Base-by-base conservation (phyloP, 2,329 filamentous ascomycete species). In the Erysiphe pulchra region DNA sequence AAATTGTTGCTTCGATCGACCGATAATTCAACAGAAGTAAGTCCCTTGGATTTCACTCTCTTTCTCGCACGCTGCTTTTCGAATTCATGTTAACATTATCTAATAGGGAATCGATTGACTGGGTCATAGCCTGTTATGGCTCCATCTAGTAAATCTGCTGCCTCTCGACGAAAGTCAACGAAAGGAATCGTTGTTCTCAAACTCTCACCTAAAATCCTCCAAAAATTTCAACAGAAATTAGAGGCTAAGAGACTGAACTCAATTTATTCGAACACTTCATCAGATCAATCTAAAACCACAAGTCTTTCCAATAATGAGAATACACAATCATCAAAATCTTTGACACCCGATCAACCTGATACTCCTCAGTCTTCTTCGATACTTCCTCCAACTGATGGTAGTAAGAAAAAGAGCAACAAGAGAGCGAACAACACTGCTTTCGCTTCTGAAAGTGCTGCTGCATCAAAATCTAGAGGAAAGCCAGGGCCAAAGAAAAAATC, bases 401-500 rank as follows among this genome's bases (percentile, higher is more conserved):
- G 68, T 12, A 85, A 82, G 67, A 84, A 82, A 65, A 86, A 86
- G 62, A 77, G 77, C 32, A 49, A 72, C 32, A 80, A 84, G 60
- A 72, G 78, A 52, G 71, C 73, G 18, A 79, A 80, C 54, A 67
- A 48, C 79, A 80, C 63, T 68, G 75, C 62, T 7, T 63, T 49
- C 55, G 66, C 60, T 56, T 62, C 64, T 56, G 81, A 86, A 51
- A 68, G 66, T 32, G 57, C 65, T 24, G 67, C 77, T n/a, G 85
- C 81, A 61, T 68, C 77, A 46, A 47, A 44, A 18, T 24, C 31
- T 7, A 69, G 82, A 59, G 80, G 80, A 58, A 92, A 92, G 65
- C 87, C 90, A 7, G 87, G 87, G 7, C 87, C 87, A 0, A 95
- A 94, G 73, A 93, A 94, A 74, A 93, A 92, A 66, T 77, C 81